Base-by-base conservation (phyloP, 2,329 filamentous ascomycete genomes). In the Monilinia aucupariae region DNA sequence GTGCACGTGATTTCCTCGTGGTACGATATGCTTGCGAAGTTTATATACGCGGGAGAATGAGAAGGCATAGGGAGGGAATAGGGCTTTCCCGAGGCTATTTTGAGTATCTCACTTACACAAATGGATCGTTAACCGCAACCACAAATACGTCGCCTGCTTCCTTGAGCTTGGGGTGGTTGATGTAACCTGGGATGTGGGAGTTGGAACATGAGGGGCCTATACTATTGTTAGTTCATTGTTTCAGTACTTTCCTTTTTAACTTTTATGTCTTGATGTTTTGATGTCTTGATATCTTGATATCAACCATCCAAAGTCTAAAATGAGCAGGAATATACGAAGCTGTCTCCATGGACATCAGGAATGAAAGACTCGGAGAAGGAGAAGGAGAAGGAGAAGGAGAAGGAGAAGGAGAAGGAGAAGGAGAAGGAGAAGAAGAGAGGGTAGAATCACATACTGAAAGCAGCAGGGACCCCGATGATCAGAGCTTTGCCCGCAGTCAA, bases 101-200 rank as follows among this genome's bases (percentile, higher is more conserved):
- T 22, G 0, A 12, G n/a, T 52, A 22, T 17, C 12, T 32, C 53
- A 78, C 89, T 77, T 81, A 96, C 90, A 96, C 92, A 75, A 97
- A 97, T 25, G 92, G 85, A 75, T 97, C 93, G 75, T 97, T 97
- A 74, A 97, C 92, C 20, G 90, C 87, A 63, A 97, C 86, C 48
- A 97, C 91, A 72, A 96, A 96, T 52, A 96, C 90, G 72, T 89
- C 82, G 55, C 92, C 92, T 37, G 90, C 91, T 65, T 87, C 81
- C 78, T 90, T 90, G 70, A 96, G 82, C 75, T 87, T 85, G 62
- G 87, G 82, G 74, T 91, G 89, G 73, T 85, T 86, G 76, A 97
- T 88, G 78, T 92, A 97, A 62, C 90, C 89, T 0, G 93, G 93
- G 52, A 97, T 81, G 74, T 97, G 93, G 55, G 78, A 80, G 68